phyloP scores from a whole-genome alignment of 805 yeast genomes.

The Monosporozyma siamensis region DNA sequence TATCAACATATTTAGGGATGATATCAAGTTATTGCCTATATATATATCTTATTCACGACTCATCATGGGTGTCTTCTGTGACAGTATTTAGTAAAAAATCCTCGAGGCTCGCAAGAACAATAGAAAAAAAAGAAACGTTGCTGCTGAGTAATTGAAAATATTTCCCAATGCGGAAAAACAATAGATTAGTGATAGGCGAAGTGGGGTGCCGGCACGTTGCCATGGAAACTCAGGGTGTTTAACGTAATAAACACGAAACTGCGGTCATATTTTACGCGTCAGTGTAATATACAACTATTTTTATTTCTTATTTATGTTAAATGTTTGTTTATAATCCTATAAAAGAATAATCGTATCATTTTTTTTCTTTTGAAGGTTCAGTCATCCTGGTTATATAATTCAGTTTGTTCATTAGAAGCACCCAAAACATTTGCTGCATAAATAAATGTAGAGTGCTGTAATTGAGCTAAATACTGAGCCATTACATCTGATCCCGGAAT shows the following conservation, averaged over 20 bases:
- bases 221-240: neutral
- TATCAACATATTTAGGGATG: neutral
- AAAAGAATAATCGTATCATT: neutral
- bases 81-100: neutral
- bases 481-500: conserved; percentile 62
- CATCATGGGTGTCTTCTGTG: neutral
- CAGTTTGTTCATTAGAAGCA: conserved; percentile 34
- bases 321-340: neutral
- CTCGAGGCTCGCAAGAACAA: neutral
- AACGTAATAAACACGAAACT: neutral
- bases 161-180: neutral
- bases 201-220: neutral
- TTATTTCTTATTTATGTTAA: neutral
- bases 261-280: neutral
- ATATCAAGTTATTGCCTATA: neutral
- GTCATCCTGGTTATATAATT: conserved; percentile 11
- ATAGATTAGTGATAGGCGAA: neutral
- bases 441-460: conserved; percentile 51
- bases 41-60: neutral
- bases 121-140: neutral
- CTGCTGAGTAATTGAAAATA: neutral
- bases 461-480: conserved; percentile 70
- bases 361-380: neutral
- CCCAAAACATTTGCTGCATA: conserved; percentile 48
- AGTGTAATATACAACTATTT: neutral